phyloP scores from a whole-genome alignment of 805 yeast species.

The Scheffersomyces lignosus region DNA sequence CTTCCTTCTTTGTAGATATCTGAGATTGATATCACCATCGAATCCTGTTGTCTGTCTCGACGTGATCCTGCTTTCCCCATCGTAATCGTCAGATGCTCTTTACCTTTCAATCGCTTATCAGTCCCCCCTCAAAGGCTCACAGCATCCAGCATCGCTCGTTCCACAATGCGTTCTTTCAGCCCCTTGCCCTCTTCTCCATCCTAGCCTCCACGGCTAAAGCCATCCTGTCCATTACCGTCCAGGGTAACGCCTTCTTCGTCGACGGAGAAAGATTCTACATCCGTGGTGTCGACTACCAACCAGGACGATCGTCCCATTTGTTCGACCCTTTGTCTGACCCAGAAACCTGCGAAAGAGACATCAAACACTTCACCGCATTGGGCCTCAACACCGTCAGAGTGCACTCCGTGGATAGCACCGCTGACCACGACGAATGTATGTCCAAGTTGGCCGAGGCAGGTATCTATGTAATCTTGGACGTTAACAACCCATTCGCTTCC shows the following conservation, averaged over 20 bases:
- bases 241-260: constrained; percentile 78
- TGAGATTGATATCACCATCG: too few species aligned
- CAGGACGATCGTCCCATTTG: constrained; percentile 87
- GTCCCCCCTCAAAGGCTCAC: too few species aligned
- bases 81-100: too few species aligned
- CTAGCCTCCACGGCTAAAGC: constrained; percentile 24
- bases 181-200: constrained; percentile 5
- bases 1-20: too few species aligned
- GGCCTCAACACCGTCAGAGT: constrained; percentile 86
- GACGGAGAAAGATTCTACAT: constrained; percentile 70
- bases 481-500: constrained; percentile 74
- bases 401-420: constrained; percentile 79
- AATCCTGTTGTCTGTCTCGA: too few species aligned
- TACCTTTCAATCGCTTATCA: too few species aligned
- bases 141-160: too few species aligned
- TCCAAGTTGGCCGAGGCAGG: constrained; percentile 87
- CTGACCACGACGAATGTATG: constrained; percentile 91
- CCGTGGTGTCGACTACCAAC: constrained; percentile 93
- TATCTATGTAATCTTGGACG: constrained; percentile 83
- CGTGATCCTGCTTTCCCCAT: too few species aligned
- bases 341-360: constrained; percentile 75
- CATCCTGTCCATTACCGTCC: constrained; percentile 54
- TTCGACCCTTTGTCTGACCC: constrained; percentile 75
- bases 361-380: constrained; percentile 70
- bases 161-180: constrained; percentile 2